Conservation (phyloP, 2,329 filamentous ascomycete genomes). For the Aspergillus sp. region DNA sequence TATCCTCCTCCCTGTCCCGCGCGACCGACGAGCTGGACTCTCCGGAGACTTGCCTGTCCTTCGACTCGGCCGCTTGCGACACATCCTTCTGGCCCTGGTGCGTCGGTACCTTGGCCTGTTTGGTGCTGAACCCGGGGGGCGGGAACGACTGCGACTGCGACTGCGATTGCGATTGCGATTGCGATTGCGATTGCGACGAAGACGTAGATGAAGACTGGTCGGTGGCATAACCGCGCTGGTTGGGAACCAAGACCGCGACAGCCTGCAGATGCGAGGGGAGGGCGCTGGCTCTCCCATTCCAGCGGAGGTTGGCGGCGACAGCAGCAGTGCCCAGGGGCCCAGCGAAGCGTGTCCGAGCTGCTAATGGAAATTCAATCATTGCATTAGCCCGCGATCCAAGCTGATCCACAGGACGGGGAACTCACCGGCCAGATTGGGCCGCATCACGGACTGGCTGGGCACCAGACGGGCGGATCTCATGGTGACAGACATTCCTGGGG, state of each 20-base stretch:
- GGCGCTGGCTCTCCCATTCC: constrained; percentile 17
- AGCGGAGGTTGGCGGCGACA: constrained; percentile 24
- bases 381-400: neutral
- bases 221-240: constrained; percentile 43
- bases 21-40: constrained; percentile 30
- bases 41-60: constrained; percentile 28
- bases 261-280: constrained; percentile 46
- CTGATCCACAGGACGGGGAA: neutral
- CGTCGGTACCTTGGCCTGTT: constrained; percentile 78
- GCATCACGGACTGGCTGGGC: constrained; percentile 25
- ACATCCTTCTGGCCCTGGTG: constrained; percentile 40
- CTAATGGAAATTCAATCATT: constrained; percentile 4
- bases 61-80: constrained; percentile 16
- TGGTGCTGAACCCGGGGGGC: constrained; percentile 83
- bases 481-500: constrained; percentile 28
- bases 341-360: constrained; percentile 24
- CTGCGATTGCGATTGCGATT: constrained; percentile 39
- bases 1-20: constrained; percentile 39
- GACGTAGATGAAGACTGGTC: constrained; percentile 45
- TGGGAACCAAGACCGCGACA: constrained; percentile 49
- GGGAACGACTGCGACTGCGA: constrained; percentile 48
- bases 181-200: constrained; percentile 32
- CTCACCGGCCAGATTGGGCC: constrained; percentile 22
- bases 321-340: constrained; percentile 23
- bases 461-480: constrained; percentile 32